Evolutionary conservation across 495 filamentous ascomycete species (phyloP).

Genomic region (Aspergillus wentii): DNA sequence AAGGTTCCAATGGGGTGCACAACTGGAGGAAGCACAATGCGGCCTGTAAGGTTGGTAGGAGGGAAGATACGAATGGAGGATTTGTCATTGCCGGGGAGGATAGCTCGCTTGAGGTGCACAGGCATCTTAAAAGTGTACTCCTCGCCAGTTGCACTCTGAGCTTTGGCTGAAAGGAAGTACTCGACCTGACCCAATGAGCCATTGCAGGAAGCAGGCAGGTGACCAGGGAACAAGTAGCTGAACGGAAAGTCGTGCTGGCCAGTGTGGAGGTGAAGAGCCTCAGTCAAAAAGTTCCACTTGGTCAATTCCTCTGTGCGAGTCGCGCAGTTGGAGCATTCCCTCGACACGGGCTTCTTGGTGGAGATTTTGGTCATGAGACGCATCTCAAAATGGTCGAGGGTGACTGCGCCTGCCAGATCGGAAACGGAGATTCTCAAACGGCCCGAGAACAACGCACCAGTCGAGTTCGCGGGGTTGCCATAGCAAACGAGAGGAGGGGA

Average conservation of each 20-base stretch:
- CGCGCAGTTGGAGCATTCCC: slow-evolving; percentile 72
- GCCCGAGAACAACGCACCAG: slow-evolving; percentile 83
- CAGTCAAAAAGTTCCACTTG: slow-evolving; percentile 72
- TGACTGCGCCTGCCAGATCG: slow-evolving; percentile 48
- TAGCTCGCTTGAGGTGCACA: slow-evolving; percentile 69
- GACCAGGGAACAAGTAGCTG: slow-evolving; percentile 79
- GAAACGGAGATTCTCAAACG: slow-evolving; percentile 69
- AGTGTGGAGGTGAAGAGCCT: slow-evolving; percentile 55
- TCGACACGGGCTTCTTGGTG: slow-evolving; percentile 72
- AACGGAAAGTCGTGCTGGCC: slow-evolving; percentile 85
- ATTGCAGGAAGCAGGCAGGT: slow-evolving; percentile 77
- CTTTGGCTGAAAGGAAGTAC: slow-evolving; percentile 77
- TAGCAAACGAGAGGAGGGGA: slow-evolving; percentile 86
- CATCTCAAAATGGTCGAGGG: slow-evolving; percentile 67
- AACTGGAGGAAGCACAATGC: slow-evolving; percentile 71
- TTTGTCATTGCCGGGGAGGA: slow-evolving; percentile 69
- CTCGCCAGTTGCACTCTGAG: slow-evolving; percentile 53
- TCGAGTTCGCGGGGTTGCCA: slow-evolving; percentile 66
- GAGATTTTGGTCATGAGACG: slow-evolving; percentile 59
- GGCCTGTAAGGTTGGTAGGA: slow-evolving; percentile 85
- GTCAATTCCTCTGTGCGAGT: slow-evolving; percentile 65
- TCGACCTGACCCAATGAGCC: slow-evolving; percentile 66
- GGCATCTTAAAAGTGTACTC: slow-evolving; percentile 59
- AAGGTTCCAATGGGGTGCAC: slow-evolving; percentile 87
- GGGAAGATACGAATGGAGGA: slow-evolving; percentile 88